These are phyloP conservation scores for Pterocarpus santalinus DNA, from an alignment of 306 rosid species.

Conservation along the genomic window DNA sequence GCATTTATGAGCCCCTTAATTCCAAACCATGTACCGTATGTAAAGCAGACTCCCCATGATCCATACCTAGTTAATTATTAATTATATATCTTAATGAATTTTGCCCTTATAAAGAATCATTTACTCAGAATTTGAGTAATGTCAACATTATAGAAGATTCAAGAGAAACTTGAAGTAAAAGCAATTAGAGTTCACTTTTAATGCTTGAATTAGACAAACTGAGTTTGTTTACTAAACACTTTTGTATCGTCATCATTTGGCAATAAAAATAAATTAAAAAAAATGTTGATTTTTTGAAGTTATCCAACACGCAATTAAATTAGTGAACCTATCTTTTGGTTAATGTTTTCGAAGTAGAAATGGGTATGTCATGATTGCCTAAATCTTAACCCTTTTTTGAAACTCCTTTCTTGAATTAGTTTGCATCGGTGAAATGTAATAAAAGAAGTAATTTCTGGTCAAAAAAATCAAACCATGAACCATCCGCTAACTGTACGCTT, in stretches of 20 bases:
- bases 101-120: not conserved
- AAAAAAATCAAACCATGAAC: constrained; percentile 67
- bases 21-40: constrained; percentile 87
- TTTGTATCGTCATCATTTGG: not conserved
- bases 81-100: constrained; percentile 4
- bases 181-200: not conserved
- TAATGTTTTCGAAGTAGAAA: no score
- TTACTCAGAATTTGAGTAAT: not conserved
- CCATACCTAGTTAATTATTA: constrained; percentile 61
- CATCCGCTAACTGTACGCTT: constrained; percentile 65
- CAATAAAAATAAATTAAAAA: not conserved
- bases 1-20: constrained; percentile 62
- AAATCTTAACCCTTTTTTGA: not conserved
- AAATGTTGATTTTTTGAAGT: not conserved
- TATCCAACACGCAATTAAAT: not conserved
- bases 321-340: not conserved
- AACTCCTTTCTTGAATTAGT: constrained; percentile 2
- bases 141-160: not conserved
- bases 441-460: not conserved
- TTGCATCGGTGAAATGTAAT: not conserved
- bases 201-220: not conserved
- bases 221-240: not conserved
- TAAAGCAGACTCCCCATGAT: constrained; percentile 85
- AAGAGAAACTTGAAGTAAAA: constrained; percentile 2
- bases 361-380: no score